Conservation (phyloP, 129 eudicot species). For the Rutidosis leptorrhynchoides region DNA sequence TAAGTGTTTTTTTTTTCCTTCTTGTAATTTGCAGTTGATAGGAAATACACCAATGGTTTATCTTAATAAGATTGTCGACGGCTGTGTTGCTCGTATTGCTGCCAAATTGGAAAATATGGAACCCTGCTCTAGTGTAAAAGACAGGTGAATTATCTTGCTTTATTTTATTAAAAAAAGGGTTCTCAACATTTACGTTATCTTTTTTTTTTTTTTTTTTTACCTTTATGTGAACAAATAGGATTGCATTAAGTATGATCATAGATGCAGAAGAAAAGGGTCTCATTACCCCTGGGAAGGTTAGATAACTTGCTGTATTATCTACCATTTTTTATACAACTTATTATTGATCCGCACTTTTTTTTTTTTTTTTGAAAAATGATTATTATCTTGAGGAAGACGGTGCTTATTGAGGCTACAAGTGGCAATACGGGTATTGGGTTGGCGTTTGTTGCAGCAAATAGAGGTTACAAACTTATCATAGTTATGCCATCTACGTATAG, state of each 20-base stretch:
- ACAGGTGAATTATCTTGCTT: slow-evolving; percentile 38
- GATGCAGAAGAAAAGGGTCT: slow-evolving; percentile 81
- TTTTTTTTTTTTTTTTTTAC: neutral
- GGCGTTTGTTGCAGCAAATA: slow-evolving; percentile 65
- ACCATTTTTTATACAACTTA: neutral
- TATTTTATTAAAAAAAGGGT: neutral
- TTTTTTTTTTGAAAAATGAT: neutral
- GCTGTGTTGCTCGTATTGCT: slow-evolving; percentile 62
- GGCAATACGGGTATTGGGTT: slow-evolving; percentile 85
- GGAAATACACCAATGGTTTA: slow-evolving; percentile 77
- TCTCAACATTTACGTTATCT: neutral
- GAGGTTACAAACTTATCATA: slow-evolving; percentile 56
- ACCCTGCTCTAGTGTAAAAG: slow-evolving; percentile 73
- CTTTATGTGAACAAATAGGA: slow-evolving; percentile 32
- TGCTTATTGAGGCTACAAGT: slow-evolving; percentile 59
- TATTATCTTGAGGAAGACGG: slow-evolving; percentile 36
- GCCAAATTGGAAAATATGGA: slow-evolving; percentile 68
- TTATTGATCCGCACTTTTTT: neutral
- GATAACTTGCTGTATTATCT: slow-evolving; percentile 1
- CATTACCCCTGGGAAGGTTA: slow-evolving; percentile 68
- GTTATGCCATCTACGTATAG: slow-evolving; percentile 56
- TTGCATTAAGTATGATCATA: slow-evolving; percentile 59
- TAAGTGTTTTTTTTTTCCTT: neutral
- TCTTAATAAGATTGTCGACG: slow-evolving; percentile 58
- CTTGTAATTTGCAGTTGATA: slow-evolving; percentile 42